Evolutionary conservation across 2,329 filamentous ascomycete species (phyloP).

Genomic region (Talaromyces sp.): DNA sequence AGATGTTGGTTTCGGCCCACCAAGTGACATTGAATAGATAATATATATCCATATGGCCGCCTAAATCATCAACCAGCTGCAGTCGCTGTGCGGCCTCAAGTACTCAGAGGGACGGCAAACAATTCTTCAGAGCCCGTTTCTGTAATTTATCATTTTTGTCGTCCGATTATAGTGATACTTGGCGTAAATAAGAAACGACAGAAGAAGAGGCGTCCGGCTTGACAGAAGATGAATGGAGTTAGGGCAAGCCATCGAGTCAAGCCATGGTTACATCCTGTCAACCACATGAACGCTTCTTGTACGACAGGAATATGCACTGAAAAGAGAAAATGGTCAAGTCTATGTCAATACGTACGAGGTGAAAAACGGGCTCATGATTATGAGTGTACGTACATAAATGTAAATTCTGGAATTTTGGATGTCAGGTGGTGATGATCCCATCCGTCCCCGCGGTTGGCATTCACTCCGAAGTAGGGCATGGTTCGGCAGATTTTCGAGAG

Average conservation of each 20-base stretch:
- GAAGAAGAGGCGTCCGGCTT: background rate
- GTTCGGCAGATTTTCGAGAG: background rate
- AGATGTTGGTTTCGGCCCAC: background rate
- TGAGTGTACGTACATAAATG: too few species aligned
- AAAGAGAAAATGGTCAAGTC: background rate
- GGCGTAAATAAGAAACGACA: background rate
- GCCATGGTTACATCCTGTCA: slow-evolving; percentile 8
- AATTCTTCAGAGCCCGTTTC: background rate
- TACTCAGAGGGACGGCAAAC: background rate
- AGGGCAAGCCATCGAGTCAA: slow-evolving; percentile 1
- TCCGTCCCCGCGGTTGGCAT: background rate
- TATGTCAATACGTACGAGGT: background rate
- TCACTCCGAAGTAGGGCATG: background rate
- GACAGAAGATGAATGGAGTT: background rate
- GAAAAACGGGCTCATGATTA: background rate
- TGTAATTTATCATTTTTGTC: background rate
- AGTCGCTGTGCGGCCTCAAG: background rate
- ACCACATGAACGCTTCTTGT: background rate
- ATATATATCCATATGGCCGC: background rate
- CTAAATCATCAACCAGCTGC: background rate
- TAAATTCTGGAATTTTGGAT: background rate
- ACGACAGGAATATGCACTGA: background rate
- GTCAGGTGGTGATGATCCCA: background rate
- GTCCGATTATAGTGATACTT: background rate
- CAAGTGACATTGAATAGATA: background rate